A percentile compares a stretch with the other conserved stretches of the same genome.
phyloP scores from a whole-genome alignment of 805 yeast genomes.

The Barnettozyma siamensis region DNA sequence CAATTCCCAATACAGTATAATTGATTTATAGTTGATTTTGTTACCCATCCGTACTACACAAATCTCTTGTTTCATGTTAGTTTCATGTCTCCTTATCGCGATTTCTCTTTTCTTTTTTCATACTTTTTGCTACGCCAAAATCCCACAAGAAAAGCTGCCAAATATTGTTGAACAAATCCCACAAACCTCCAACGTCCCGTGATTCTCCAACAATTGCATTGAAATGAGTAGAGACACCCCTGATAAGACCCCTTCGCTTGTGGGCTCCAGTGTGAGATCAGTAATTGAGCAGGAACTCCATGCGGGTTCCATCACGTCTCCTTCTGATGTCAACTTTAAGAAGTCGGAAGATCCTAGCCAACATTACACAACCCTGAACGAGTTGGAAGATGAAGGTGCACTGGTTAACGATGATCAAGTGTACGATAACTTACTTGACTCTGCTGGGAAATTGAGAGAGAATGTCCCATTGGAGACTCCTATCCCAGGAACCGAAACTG shows the following conservation, averaged over 20 bases:
- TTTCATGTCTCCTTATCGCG: background rate
- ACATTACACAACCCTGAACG: constrained; percentile 28
- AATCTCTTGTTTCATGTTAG: too few relatives aligned
- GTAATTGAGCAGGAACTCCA: constrained; percentile 14
- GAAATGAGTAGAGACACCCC: background rate
- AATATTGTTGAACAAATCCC: background rate
- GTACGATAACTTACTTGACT: constrained; percentile 47
- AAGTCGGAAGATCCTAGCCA: constrained; percentile 6
- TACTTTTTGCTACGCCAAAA: background rate
- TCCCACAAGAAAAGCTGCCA: background rate
- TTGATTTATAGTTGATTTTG: too few relatives aligned
- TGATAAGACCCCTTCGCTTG: constrained; percentile 15
- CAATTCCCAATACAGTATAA: too few relatives aligned
- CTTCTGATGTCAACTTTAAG: constrained; percentile 10
- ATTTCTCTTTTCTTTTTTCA: background rate
- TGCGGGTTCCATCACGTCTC: constrained; percentile 11
- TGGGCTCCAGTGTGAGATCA: constrained; percentile 22
- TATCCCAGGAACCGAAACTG: constrained; percentile 12
- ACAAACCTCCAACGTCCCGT: background rate
- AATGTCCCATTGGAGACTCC: constrained; percentile 13
- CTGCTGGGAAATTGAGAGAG: constrained; percentile 43
- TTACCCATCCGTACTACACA: too few relatives aligned
- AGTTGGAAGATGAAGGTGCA: constrained; percentile 42
- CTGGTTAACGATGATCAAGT: constrained; percentile 50
- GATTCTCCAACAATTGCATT: background rate